Evolutionary conservation across 2,329 filamentous ascomycete genomes (phyloP).

Genomic region (Nothophoma quercina): DNA sequence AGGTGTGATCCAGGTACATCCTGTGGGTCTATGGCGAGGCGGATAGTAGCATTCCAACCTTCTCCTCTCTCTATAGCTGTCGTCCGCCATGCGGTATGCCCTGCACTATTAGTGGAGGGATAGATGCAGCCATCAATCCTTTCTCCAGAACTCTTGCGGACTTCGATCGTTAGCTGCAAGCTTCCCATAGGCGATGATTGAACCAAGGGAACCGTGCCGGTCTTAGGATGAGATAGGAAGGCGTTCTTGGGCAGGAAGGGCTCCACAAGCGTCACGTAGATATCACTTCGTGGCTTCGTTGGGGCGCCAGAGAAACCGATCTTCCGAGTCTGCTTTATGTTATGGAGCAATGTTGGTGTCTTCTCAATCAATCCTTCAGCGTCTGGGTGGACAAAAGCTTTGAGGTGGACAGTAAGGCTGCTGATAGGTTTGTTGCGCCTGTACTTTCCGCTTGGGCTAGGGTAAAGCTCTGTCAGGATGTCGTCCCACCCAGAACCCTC

Average conservation of each 20-base stretch:
- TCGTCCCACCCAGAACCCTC: constrained; percentile 74
- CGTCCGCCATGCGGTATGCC: constrained; percentile 87
- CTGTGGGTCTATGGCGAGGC: constrained; percentile 77
- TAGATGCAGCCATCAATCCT: constrained; percentile 89
- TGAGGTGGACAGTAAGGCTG: constrained; percentile 79
- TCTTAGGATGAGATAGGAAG: constrained; percentile 72
- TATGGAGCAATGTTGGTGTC: constrained; percentile 86
- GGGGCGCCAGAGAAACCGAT: constrained; percentile 95
- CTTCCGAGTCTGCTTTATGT: constrained; percentile 80
- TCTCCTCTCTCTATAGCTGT: constrained; percentile 80
- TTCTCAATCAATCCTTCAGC: constrained; percentile 82
- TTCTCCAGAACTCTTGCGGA: constrained; percentile 79
- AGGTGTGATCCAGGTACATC: constrained; percentile 86
- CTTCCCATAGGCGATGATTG: constrained; percentile 72
- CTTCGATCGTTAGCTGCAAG: constrained; percentile 87
- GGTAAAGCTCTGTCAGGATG: constrained; percentile 69
- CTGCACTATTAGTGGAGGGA: constrained; percentile 79
- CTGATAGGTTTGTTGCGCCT: constrained; percentile 76
- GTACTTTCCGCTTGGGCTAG: constrained; percentile 76
- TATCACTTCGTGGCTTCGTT: constrained; percentile 87
- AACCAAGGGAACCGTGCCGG: constrained; percentile 79
- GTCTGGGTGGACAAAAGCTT: constrained; percentile 78
- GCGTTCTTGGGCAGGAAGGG: constrained; percentile 76
- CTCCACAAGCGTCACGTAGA: constrained; percentile 86
- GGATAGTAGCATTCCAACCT: constrained; percentile 86